Conservation (phyloP, 2,329 filamentous ascomycete genomes). For the Nannizziopsis arthrosporioides region DNA sequence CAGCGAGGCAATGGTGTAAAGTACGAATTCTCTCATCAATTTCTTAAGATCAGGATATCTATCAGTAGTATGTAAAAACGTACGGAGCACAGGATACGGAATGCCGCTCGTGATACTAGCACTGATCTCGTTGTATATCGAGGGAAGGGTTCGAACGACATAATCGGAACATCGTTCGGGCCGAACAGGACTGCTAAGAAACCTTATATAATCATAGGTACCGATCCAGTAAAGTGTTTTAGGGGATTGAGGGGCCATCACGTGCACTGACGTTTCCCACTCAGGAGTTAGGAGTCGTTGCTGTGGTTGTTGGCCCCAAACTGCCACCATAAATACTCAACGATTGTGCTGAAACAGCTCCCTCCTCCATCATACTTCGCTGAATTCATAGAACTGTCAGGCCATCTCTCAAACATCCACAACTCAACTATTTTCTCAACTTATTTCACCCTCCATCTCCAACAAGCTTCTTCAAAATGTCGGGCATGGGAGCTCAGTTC, state of each 20-base stretch:
- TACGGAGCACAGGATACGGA: too few species aligned
- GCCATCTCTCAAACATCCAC: background rate
- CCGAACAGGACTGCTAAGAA: background rate
- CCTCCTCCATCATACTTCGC: background rate
- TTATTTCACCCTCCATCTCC: background rate
- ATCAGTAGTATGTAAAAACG: too few species aligned
- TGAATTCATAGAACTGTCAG: background rate
- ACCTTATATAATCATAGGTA: background rate
- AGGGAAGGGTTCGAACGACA: too few species aligned
- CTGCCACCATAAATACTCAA: conserved; percentile 5
- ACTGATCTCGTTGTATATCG: too few species aligned
- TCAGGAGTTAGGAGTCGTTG: background rate
- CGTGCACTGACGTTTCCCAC: background rate
- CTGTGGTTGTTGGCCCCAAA: background rate
- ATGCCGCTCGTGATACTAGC: too few species aligned
- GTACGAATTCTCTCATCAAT: too few species aligned
- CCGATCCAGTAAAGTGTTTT: background rate
- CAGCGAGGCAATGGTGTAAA: too few species aligned
- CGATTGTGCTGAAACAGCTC: conserved; percentile 1
- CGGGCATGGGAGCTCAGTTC: conserved; percentile 10
- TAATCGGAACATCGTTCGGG: too few species aligned
- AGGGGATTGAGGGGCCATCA: background rate
- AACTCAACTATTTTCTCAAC: background rate
- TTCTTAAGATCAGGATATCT: too few species aligned
- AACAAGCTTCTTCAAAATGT: conserved; percentile 1